Base-by-base conservation (phyloP, 495 filamentous ascomycete species). In the Margaritispora aquatica region DNA sequence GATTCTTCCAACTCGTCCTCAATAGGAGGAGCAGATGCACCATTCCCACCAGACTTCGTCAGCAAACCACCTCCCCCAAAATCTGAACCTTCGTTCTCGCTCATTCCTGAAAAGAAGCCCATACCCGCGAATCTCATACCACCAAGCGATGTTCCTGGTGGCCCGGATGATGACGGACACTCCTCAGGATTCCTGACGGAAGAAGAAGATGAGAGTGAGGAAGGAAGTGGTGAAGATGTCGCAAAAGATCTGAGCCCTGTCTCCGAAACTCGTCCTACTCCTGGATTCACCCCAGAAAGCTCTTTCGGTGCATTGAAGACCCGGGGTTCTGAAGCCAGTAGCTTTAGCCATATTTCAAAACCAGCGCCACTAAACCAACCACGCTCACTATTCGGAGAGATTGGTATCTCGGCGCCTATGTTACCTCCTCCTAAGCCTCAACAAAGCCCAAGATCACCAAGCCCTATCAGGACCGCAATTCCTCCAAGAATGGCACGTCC, bases 371-470 rank as follows among this genome's bases (percentile, higher is more conserved):
- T 20, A 19, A 36, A 21, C 10, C 21, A 47, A 20, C 24, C 9
- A n/a, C 75, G 74, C 24, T 62, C 71, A 50, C 73, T 87, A 44
- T 90, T 92, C 67, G 88, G 87, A n/a, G 86, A 89, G 63, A 74
- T 88, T 26, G 75, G 22, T 69, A 70, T 26, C 54, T 59, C 55
- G 22, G 62, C 72, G 50, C 76, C 78, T 48, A 75, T 85, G 15
- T 61, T 78, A 48, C 80, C 86, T 7, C 80, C 82, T 44, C 83
- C 85, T 26, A 80, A 75, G n/a, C 65, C 75, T 26, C 80, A 71
- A 34, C 49, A 79, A 69, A 84, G 83, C 55, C 87, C 88, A 41
- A 82, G 89, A 27, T 94, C 90, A 10, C 90, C 90, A 13, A 94
- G 90, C 63, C 90, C 91, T 0, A 74, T 90, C 1, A 85, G 90